Evolutionary conservation across 345 rosid genomes (phyloP).

Genomic region (Eucalyptus rudis): DNA sequence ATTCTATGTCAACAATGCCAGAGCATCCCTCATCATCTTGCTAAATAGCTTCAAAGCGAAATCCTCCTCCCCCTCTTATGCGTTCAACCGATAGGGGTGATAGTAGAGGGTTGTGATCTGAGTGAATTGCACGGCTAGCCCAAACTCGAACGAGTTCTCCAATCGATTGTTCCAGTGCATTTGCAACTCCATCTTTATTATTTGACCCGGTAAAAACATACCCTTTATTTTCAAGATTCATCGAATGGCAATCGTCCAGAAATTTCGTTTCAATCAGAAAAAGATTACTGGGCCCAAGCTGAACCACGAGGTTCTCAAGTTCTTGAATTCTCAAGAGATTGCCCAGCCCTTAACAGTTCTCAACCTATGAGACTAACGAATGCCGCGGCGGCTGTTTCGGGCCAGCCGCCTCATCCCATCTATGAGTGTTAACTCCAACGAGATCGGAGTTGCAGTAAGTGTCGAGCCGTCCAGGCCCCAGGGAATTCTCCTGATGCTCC

Average conservation of each 20-base stretch:
- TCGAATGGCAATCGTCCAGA: rapidly evolving
- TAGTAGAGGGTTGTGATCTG: neutral
- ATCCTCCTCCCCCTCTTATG: neutral
- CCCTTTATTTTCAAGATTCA: neutral
- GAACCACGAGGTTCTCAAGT: neutral
- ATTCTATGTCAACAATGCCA: neutral
- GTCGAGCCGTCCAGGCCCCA: neutral
- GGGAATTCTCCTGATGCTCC: neutral
- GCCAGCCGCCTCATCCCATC: neutral
- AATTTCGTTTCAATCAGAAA: neutral
- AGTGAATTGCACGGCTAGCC: neutral
- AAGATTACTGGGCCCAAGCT: neutral
- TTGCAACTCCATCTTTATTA: neutral
- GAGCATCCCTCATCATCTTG: neutral
- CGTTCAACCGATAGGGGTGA: neutral
- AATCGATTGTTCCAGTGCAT: neutral
- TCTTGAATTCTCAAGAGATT: neutral
- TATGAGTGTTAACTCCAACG: neutral
- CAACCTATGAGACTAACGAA: neutral
- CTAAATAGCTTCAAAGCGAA: neutral
- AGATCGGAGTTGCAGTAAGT: neutral
- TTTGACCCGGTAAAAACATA: neutral
- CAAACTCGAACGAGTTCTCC: neutral
- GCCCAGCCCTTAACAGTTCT: neutral
- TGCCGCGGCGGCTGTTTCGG: neutral